These are phyloP conservation scores for Batkoa obscura DNA, from an alignment of 371 early-diverging fungal species.

Conservation along the genomic window DNA sequence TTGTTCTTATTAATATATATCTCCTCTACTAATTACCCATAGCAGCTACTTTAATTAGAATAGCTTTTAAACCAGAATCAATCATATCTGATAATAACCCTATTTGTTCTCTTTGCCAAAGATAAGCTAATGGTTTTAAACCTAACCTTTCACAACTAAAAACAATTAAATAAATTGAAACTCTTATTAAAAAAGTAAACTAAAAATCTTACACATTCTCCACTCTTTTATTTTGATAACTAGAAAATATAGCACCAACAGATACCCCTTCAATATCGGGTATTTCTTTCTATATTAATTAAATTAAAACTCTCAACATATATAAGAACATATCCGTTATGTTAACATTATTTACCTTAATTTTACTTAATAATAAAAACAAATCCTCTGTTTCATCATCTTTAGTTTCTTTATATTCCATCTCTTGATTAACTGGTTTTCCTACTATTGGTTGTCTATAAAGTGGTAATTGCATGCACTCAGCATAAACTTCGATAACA, in stretches of 20 bases:
- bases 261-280: constrained; percentile 82
- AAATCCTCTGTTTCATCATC: constrained; percentile 97
- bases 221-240: constrained; percentile 94
- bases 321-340: background rate
- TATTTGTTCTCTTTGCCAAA: constrained; percentile 87
- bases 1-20: background rate
- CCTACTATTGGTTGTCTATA: constrained; percentile 66
- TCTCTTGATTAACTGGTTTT: constrained; percentile 35
- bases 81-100: constrained; percentile 87
- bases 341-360: constrained; percentile 24
- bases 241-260: constrained; percentile 95
- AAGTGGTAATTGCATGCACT: constrained; percentile 82
- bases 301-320: background rate
- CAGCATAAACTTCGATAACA: constrained; percentile 61
- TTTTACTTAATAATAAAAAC: constrained; percentile 42
- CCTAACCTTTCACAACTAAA: constrained; percentile 63
- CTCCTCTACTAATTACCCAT: constrained; percentile 27
- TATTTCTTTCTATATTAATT: constrained; percentile 20
- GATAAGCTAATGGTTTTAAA: constrained; percentile 67
- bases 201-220: constrained; percentile 60
- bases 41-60: constrained; percentile 91
- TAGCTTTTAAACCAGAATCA: constrained; percentile 51
- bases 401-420: constrained; percentile 37
- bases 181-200: background rate
- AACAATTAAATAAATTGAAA: background rate